Evolutionary conservation across 2,329 filamentous ascomycete genomes (phyloP).

Genomic region (Alternaria sp.): DNA sequence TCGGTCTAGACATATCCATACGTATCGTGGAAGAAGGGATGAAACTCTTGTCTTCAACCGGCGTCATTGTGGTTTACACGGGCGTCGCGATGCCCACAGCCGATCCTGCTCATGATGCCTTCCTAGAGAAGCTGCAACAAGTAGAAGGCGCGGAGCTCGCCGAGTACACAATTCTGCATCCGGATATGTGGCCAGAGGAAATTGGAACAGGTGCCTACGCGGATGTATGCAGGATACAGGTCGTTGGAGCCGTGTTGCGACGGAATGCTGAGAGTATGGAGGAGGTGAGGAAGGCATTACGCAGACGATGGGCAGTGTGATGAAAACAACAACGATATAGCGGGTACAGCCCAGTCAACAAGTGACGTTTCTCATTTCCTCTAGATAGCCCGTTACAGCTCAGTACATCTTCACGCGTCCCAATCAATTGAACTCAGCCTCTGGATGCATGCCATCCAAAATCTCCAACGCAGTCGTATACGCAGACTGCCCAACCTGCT

Average conservation of each 20-base stretch:
- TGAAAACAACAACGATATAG: background rate
- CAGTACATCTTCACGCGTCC: too few species aligned
- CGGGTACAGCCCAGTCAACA: background rate
- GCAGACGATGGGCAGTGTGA: constrained; percentile 10
- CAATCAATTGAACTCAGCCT: constrained; percentile 38
- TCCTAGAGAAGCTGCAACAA: constrained; percentile 28
- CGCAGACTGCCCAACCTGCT: constrained; percentile 29
- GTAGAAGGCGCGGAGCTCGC: constrained; percentile 23
- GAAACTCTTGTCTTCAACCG: constrained; percentile 25
- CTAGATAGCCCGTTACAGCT: too few species aligned
- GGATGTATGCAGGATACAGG: constrained; percentile 38
- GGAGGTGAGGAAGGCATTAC: background rate
- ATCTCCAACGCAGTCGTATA: constrained; percentile 46
- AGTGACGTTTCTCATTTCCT: background rate
- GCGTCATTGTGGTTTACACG: constrained; percentile 34
- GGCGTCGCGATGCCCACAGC: constrained; percentile 33
- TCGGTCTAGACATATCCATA: constrained; percentile 34
- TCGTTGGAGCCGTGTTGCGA: constrained; percentile 32
- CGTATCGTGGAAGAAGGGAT: constrained; percentile 34
- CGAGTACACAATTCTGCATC: constrained; percentile 35
- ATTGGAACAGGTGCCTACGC: constrained; percentile 35
- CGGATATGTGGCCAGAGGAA: constrained; percentile 40
- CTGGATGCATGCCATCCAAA: constrained; percentile 47
- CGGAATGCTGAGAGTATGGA: constrained; percentile 3
- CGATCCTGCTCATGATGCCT: constrained; percentile 29